Evolutionary conservation across 495 filamentous ascomycete genomes (phyloP), one percentile per base, ranked within the genome.

Genomic region (Aspergillus biplanus): DNA sequence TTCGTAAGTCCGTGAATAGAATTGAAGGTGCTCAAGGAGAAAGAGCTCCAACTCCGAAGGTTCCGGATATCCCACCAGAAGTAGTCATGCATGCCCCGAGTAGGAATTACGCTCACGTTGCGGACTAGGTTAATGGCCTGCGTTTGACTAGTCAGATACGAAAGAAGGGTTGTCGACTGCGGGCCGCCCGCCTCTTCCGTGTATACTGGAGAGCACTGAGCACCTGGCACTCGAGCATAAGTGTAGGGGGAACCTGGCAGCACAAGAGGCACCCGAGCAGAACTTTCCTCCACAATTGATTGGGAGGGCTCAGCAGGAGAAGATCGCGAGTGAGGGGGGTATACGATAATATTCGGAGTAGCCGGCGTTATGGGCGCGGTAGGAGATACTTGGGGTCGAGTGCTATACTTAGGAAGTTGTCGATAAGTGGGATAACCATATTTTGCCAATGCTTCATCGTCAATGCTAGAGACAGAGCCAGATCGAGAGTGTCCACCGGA

Each of bases 41-140:
- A 97, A 62, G 85, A 83, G 48, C 81, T 82, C 93, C 93, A 97
- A 64, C 86, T 83, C 52, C 90, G 87, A 64, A 97, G 80, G 67
- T 96, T 93, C 54, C 93, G 90, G 58, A 97, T 84, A 65, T 97
- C 93, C 90, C 90, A 97, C 93, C 93, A 97, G 71, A 92, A 94
- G 71, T 96, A 89, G 69, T 88, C 88, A 69, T 90, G 86, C 67
- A 88, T 73, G 48, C 88, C 88, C 44, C 92, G 86, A 32, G 85
- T 83, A 27, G 85, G 82, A 9, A 86, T 81, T 71, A 90, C 86
- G 65, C 87, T 91, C 68, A 93, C 85, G 59, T 88, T 90, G 65
- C 88, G 90, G 13, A 96, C 90, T n/a, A 96, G 80, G 35, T 86
- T 87, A 8, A 93, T 89, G 18, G 90, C 85, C 39, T 91, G 92